Evolutionary conservation across 208 protist species (phyloP), one percentile per base, ranked within the genome.

Genomic region (Wallacemonas sp.): DNA sequence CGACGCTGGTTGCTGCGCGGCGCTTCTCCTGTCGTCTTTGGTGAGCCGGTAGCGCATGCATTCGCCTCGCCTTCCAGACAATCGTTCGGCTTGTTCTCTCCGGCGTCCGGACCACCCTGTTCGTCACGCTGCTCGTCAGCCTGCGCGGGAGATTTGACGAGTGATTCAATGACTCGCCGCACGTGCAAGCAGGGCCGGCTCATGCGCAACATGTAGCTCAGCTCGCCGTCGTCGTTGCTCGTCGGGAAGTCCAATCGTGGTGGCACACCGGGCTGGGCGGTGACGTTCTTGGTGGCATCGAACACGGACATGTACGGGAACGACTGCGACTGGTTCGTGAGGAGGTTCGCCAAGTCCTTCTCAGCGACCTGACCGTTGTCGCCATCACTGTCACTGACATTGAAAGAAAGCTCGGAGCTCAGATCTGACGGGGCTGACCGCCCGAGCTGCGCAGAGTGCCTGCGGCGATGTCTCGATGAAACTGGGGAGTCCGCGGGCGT

Each of bases 221-320:
- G 73, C 60, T 95, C 85, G 13, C 78, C 66, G 27, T 29, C 54
- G 50, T 93, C 83, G 1, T 59, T 62, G 30, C 73, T 91, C 12
- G 76, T 86, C 12, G 86, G 76, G 58, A 92, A 95, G 76, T 91
- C 73, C 33, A 95, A 75, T 0, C 90, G 79, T 0, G 89, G 89
- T 17, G 85, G 78, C 46, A 91, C 61, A 0, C 68, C 77, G 6
- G 64, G 19, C 3, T 45, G 58, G 26, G 61, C 63, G 21, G 45
- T 9, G 38, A 13, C 70, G 21, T 19, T 39, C n/a, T 34, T 57
- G 29, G 50, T 19, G 5, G 29, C 30, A n/a, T 57, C 50, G 38
- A 57, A 57, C 4, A 57, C 50, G 4, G 50, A 57, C 50, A 57
- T 57, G 50, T 57, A 57, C 32, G 50, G 50, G 30, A 57, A 57